phyloP scores from a whole-genome alignment of 495 filamentous ascomycete species.

The Stereocaulon alpinum region DNA sequence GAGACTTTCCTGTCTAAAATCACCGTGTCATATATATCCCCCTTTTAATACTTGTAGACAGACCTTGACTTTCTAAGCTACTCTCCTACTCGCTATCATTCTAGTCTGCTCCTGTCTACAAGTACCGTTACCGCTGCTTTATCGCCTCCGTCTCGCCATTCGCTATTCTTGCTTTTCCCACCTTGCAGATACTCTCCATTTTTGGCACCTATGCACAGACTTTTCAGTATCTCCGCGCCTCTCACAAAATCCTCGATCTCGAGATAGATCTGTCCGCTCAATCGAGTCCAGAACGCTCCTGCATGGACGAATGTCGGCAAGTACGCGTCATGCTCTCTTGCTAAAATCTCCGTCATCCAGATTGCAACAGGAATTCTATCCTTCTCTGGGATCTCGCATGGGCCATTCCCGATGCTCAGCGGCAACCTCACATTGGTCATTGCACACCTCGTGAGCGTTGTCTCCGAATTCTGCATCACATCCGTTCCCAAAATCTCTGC shows the following conservation, averaged over 20 bases:
- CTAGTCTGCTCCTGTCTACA: too few species aligned
- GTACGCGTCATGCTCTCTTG: constrained; percentile 55
- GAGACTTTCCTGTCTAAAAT: too few species aligned
- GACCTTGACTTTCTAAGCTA: too few species aligned
- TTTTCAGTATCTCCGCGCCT: neutral
- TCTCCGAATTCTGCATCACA: constrained; percentile 47
- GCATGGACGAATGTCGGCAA: constrained; percentile 51
- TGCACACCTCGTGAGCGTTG: constrained; percentile 36
- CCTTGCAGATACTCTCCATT: constrained; percentile 8
- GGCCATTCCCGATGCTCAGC: constrained; percentile 32
- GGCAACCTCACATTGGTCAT: constrained; percentile 71
- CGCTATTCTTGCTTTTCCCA: neutral
- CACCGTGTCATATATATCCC: too few species aligned
- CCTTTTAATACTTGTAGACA: too few species aligned
- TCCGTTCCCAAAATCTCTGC: constrained; percentile 58
- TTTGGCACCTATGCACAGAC: constrained; percentile 1
- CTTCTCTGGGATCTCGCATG: constrained; percentile 18
- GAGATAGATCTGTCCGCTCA: constrained; percentile 74
- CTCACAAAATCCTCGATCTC: constrained; percentile 57
- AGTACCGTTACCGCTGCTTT: neutral
- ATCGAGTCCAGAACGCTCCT: constrained; percentile 52
- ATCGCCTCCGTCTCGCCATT: neutral
- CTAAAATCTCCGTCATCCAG: constrained; percentile 48
- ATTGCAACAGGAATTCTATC: constrained; percentile 31
- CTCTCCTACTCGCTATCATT: too few species aligned